These are phyloP conservation scores for Leonotis leonurus DNA, from an alignment of 257 asterid species.

Conservation along the genomic window DNA sequence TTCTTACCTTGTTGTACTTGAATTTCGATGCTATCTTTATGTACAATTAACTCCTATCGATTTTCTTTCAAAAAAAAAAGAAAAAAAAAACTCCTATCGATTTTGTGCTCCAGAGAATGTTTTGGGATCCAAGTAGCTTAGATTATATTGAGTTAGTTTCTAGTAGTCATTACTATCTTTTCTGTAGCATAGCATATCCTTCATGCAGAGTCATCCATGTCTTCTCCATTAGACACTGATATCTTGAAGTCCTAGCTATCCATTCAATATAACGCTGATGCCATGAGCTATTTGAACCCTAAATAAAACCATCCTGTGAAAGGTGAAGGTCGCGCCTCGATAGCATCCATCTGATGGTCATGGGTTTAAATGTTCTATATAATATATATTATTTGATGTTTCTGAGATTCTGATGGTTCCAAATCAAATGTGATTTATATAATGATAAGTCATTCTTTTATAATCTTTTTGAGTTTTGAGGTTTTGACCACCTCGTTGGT, in stretches of 20 bases:
- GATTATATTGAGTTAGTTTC: neutral
- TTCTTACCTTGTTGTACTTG: constrained; percentile 5
- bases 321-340: neutral
- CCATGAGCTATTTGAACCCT: neutral
- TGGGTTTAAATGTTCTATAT: neutral
- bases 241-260: neutral
- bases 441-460: neutral
- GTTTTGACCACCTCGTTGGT: neutral
- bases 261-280: neutral
- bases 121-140: neutral
- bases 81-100: neutral
- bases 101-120: neutral
- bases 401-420: neutral
- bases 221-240: neutral
- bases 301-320: neutral
- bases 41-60: neutral
- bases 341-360: neutral
- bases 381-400: neutral
- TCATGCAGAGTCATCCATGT: neutral
- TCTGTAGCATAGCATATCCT: neutral
- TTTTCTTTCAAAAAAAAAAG: too few species aligned
- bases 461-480: neutral
- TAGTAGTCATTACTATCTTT: neutral
- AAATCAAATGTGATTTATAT: neutral
- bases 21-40: neutral